These are phyloP conservation scores for Aspergillus persii DNA, from an alignment of 2,329 filamentous ascomycete genomes.

Conservation along the genomic window DNA sequence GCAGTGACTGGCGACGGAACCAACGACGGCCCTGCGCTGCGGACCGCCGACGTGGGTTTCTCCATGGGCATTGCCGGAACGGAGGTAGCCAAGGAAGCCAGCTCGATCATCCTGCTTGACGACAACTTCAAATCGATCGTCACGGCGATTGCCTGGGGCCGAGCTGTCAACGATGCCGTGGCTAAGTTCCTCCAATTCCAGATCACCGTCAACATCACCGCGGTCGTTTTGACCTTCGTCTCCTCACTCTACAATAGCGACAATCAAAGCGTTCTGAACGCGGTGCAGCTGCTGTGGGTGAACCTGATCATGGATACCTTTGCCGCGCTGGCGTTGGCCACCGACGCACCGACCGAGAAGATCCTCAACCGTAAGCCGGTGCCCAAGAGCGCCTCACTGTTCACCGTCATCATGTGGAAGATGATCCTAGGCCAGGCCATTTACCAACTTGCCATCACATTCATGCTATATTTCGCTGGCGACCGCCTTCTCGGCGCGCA, in stretches of 20 bases:
- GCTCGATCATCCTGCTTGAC: conserved; percentile 66
- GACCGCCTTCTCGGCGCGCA: conserved; percentile 60
- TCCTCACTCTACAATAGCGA: conserved; percentile 71
- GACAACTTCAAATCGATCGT: conserved; percentile 66
- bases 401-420: conserved; percentile 96
- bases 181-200: conserved; percentile 65
- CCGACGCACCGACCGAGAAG: conserved; percentile 80
- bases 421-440: conserved; percentile 94
- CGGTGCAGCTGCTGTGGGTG: conserved; percentile 92
- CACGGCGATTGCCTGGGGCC: conserved; percentile 66
- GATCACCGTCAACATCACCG: conserved; percentile 85
- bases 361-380: conserved; percentile 79
- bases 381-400: conserved; percentile 69
- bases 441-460: conserved; percentile 77
- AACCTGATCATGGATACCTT: conserved; percentile 98
- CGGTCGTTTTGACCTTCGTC: conserved; percentile 82
- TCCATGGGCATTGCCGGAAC: conserved; percentile 68
- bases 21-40: conserved; percentile 65
- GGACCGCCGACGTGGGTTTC: conserved; percentile 65
- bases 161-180: conserved; percentile 66
- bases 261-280: conserved; percentile 75
- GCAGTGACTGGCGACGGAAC: conserved; percentile 65
- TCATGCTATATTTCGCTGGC: conserved; percentile 78
- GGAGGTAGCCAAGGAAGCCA: conserved; percentile 66
- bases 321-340: conserved; percentile 82